phyloP scores from a whole-genome alignment of 345 rosid genomes.

The Linum lewisii region DNA sequence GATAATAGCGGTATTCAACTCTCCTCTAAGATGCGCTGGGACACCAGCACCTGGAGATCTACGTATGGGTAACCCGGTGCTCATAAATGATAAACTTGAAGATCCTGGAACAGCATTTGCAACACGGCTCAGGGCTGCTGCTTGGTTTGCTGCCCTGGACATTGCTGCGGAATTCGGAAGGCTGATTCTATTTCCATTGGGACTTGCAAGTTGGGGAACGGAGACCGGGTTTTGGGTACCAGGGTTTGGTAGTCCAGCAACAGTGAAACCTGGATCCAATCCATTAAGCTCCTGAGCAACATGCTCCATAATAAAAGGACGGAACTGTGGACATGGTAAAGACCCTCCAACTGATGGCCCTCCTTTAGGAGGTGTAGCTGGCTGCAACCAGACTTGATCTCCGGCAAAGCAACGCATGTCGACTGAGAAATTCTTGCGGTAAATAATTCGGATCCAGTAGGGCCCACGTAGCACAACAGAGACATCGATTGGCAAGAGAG shows the following conservation, averaged over 20 bases:
- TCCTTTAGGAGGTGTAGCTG: slow-evolving; percentile 96
- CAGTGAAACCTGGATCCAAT: slow-evolving; percentile 61
- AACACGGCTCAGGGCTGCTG: slow-evolving; percentile 58
- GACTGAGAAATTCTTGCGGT: slow-evolving; percentile 90
- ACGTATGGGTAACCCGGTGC: slow-evolving; percentile 66
- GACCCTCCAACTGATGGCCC: slow-evolving; percentile 94
- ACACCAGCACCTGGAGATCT: slow-evolving; percentile 69
- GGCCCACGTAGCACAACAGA: slow-evolving; percentile 98
- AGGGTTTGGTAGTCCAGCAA: slow-evolving; percentile 47
- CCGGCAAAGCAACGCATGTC: slow-evolving; percentile 99
- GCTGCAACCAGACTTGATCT: slow-evolving; percentile 99
- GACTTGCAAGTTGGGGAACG: slow-evolving; percentile 37
- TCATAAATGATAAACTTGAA: slow-evolving; percentile 42
- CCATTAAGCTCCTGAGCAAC: slow-evolving; percentile 97
- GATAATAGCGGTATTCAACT: slow-evolving; percentile 86
- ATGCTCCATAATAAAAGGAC: slow-evolving; percentile 99
- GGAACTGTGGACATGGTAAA: slow-evolving; percentile 95
- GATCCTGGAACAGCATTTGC: slow-evolving; percentile 58
- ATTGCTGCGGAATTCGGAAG: slow-evolving; percentile 48
- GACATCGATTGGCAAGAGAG: slow-evolving; percentile 94
- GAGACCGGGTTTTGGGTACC: slow-evolving; percentile 33
- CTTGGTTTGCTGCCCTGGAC: slow-evolving; percentile 52
- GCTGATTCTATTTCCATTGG: slow-evolving; percentile 64
- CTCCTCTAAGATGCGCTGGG: slow-evolving; percentile 93
- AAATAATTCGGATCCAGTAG: slow-evolving; percentile 91